Percentiles rank a stretch among this genome's conserved stretches.
These are phyloP conservation scores for Butyriboletus loyo DNA, from an alignment of 768 basidiomycete species.

Conservation along the genomic window DNA sequence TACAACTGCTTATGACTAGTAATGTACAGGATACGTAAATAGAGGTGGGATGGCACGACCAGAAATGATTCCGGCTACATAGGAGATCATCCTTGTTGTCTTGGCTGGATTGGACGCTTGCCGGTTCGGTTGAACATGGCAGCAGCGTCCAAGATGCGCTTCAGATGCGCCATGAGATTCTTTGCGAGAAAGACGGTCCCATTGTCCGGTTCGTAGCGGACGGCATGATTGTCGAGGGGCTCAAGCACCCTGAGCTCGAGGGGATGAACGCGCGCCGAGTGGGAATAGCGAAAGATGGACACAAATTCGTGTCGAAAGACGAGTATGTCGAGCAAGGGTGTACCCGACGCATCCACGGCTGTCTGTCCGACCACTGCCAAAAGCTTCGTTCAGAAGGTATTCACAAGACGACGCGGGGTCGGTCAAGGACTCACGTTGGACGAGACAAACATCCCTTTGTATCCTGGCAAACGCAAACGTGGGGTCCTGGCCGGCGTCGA, in stretches of 20 bases:
- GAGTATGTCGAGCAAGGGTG: constrained; percentile 20
- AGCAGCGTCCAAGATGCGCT: constrained; percentile 28
- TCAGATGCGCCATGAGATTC: constrained; percentile 33
- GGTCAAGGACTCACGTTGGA: constrained; percentile 21
- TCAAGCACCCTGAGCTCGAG: constrained; percentile 48
- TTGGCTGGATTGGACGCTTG: constrained; percentile 3
- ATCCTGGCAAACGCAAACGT: constrained; percentile 39
- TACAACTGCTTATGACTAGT: constrained; percentile 17
- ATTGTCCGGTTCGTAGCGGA: constrained; percentile 56
- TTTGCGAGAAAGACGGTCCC: constrained; percentile 59
- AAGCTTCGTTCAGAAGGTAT: too few species aligned
- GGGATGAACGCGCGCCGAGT: constrained; percentile 41
- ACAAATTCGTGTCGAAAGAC: constrained; percentile 53
- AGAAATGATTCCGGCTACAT: not conserved
- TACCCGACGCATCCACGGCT: constrained; percentile 8
- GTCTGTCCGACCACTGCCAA: constrained; percentile 19
- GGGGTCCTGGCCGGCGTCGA: constrained; percentile 9
- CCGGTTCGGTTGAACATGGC: constrained; percentile 12
- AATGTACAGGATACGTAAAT: constrained; percentile 7
- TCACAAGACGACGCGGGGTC: too few species aligned
- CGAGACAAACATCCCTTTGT: constrained; percentile 26
- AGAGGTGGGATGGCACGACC: not conserved
- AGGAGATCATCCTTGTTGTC: constrained; percentile 8
- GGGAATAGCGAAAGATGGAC: constrained; percentile 58
- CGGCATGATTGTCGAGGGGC: constrained; percentile 43